These are phyloP conservation scores for Xylogone sp. DNA, from an alignment of 2,329 filamentous ascomycete genomes.

Conservation along the genomic window DNA sequence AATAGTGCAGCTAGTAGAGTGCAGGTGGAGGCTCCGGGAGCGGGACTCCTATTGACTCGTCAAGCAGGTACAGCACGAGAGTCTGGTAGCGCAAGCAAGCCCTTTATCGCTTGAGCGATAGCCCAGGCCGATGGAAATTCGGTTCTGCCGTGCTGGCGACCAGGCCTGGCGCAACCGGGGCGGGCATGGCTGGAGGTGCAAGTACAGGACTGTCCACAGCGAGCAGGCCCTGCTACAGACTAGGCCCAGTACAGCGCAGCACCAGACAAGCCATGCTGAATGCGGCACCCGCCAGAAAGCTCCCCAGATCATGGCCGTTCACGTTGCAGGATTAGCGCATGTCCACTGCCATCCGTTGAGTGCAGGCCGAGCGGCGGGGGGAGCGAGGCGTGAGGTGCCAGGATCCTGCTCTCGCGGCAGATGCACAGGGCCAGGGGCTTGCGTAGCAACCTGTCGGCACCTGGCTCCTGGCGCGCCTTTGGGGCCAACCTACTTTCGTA, in stretches of 20 bases:
- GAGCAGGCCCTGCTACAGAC: too few relatives aligned
- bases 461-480: too few relatives aligned
- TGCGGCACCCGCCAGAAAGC: not conserved
- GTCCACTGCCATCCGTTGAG: not conserved
- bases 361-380: not conserved
- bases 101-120: not conserved
- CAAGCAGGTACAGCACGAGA: not conserved
- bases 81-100: not conserved
- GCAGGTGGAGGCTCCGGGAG: not conserved
- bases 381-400: not conserved
- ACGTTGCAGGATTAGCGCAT: not conserved
- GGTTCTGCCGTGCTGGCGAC: not conserved
- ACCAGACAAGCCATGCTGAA: too few relatives aligned
- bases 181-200: too few relatives aligned
- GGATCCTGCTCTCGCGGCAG: not conserved
- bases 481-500: too few relatives aligned
- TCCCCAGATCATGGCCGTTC: not conserved
- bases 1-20: not conserved
- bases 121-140: not conserved
- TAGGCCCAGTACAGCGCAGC: too few relatives aligned
- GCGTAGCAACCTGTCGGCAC: not conserved
- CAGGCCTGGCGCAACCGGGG: not conserved
- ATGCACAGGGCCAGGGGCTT: not conserved
- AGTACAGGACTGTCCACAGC: too few relatives aligned
- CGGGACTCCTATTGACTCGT: not conserved